These are phyloP conservation scores for Pseudozyma sp. DNA, from an alignment of 1,284 basidiomycete species.

Conservation along the genomic window DNA sequence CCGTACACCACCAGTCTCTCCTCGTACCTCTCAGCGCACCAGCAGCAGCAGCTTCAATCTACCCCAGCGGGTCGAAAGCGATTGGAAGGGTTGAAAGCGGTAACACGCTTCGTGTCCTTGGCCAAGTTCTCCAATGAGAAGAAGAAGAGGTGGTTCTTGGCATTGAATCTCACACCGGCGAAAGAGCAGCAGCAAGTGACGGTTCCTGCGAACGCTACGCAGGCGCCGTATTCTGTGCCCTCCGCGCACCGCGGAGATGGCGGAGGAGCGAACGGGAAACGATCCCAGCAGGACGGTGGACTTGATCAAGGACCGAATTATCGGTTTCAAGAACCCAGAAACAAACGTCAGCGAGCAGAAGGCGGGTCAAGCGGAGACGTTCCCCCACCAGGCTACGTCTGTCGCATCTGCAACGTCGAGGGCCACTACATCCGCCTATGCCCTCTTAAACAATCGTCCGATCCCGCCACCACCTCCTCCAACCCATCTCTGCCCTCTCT, in stretches of 20 bases:
- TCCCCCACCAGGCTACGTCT: conserved; percentile 56
- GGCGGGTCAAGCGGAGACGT: conserved; percentile 15
- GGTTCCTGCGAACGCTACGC: conserved; percentile 31
- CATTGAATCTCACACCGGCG: conserved; percentile 54
- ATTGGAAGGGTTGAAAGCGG: conserved; percentile 10
- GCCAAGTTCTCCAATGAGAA: conserved; percentile 58
- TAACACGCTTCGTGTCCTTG: conserved; percentile 62
- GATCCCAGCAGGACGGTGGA: conserved; percentile 4
- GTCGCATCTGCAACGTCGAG: conserved; percentile 40
- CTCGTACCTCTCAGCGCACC: conserved; percentile 8
- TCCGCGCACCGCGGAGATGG: not conserved
- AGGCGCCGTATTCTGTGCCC: conserved; percentile 33
- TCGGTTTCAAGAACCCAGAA: conserved; percentile 24
- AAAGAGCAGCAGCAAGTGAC: conserved; percentile 4
- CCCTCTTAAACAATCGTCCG: conserved; percentile 25
- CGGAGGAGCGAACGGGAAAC: conserved; percentile 3
- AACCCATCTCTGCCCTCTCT: not conserved
- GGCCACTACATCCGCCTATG: conserved; percentile 55
- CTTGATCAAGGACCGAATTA: conserved; percentile 34
- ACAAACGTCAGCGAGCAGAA: conserved; percentile 14
- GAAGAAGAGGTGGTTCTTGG: conserved; percentile 66
- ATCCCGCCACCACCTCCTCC: not conserved
- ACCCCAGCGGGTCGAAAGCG: conserved; percentile 6
- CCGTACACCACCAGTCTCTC: conserved; percentile 56
- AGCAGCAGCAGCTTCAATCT: not conserved